These are phyloP conservation scores for Rhynchosporium graminicola DNA, from an alignment of 2,329 filamentous ascomycete species.

Conservation along the genomic window DNA sequence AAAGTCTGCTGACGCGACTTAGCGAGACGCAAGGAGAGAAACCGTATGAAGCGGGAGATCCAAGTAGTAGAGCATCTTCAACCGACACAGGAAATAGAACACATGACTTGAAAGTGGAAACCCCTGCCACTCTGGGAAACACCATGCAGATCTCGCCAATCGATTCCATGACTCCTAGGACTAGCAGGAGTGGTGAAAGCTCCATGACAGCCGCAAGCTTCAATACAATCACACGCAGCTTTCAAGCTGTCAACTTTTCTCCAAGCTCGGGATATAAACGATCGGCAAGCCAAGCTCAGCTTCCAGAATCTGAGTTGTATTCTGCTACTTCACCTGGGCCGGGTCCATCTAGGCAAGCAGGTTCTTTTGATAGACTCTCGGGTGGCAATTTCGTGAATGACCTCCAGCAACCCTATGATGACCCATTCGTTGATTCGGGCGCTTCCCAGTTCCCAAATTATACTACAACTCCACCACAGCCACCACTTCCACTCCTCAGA, in stretches of 20 bases:
- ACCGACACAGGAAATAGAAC: conserved; percentile 31
- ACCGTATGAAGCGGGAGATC: conserved; percentile 37
- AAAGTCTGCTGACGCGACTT: conserved; percentile 24
- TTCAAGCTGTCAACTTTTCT: conserved; percentile 33
- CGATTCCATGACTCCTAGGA: conserved; percentile 33
- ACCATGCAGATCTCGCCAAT: conserved; percentile 27
- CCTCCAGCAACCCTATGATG: conserved; percentile 27
- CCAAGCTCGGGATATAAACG: conserved; percentile 26
- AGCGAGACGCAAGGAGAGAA: conserved; percentile 51
- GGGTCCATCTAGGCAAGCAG: conserved; percentile 21
- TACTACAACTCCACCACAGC: conserved; percentile 30
- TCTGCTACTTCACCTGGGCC: conserved; percentile 29
- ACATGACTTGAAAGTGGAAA: conserved; percentile 30
- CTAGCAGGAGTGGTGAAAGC: conserved; percentile 30
- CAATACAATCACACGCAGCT: conserved; percentile 30
- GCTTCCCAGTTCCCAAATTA: conserved; percentile 26
- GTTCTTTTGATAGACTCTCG: conserved; percentile 25
- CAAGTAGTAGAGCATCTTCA: conserved; percentile 36
- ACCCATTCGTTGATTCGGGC: conserved; percentile 22
- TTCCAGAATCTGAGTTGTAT: conserved; percentile 30
- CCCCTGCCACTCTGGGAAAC: conserved; percentile 12
- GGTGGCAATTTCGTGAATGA: conserved; percentile 21
- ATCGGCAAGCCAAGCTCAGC: conserved; percentile 28
- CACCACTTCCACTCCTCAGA: conserved; percentile 35
- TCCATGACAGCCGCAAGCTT: conserved; percentile 31